Evolutionary conservation across 371 early-diverging fungal species (phyloP), one percentile per base, ranked within the genome.

Genomic region (Choanephora cucurbitarum): DNA sequence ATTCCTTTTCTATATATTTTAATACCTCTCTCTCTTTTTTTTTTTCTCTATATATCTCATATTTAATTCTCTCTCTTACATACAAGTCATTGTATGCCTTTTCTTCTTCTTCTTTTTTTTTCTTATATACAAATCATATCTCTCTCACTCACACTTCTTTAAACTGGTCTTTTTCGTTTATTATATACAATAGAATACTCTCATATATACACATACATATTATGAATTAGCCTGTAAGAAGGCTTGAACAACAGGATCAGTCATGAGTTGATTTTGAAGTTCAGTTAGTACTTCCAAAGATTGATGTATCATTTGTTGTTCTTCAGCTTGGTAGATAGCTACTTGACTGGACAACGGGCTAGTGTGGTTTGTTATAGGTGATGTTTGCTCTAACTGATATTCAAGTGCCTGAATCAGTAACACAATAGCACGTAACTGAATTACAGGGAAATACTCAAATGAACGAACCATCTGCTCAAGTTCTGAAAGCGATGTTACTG

Each of bases 321-420:
- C 64, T 43, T 64, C 64, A 11, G 8, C 9, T 43, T 59, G 15
- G 28, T 64, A 64, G 0, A 58, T 52, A 1, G 18, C 33, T 1
- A 28, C 52, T n/a, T 58, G 59, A 31, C 22, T 39, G 9, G 31
- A 18, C 7, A 34, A 64, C n/a, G 4, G 21, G 24, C 0, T 19
- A 2, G 21, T 18, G 44, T 49, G 34, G 2, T 32, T 40, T 13
- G 31, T 11, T 42, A 22, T n/a, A n/a, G n/a, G n/a, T n/a, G n/a
- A n/a, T n/a, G 44, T 44, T 31, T 22, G 8, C 0, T 48, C 22
- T 14, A 41, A 41, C 10, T 62, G 64, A 19, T 64, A 59, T 18
- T 53, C 55, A 31, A 64, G 28, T 1, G 67, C 71, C 39, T 74
- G 60, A 40, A 62, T 33, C 10, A 74, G 42, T 3, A 74, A 43